Base-by-base conservation (phyloP, 2,329 filamentous ascomycete genomes). In the Epichloe hybrida region DNA sequence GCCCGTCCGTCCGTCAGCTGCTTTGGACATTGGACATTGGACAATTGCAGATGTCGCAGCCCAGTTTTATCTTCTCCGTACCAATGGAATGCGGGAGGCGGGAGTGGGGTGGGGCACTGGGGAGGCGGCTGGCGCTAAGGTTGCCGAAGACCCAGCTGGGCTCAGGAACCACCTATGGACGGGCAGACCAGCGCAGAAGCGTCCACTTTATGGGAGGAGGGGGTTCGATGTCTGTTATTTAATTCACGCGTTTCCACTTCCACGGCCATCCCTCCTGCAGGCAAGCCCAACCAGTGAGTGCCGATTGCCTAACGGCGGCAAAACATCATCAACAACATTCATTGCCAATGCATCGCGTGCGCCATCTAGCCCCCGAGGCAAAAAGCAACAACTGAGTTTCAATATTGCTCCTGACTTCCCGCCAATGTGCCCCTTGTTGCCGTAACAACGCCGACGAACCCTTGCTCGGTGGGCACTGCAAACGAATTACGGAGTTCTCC, bases 31-130 rank as follows among this genome's bases (percentile, higher is more conserved):
- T 23, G 21, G 23, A 27, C 23, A 35, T 4, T 35, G 13, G 6
- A 31, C n/a, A n/a, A n/a, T 17, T 20, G 38, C 38, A 13, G 38
- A 36, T 12, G 39, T 48, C 44, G 27, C 23, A 48, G 40, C 46
- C 50, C 36, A 40, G 17, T 48, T 38, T 34, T 48, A 23, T 21
- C 34, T 3, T 20, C 41, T 38, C 31, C 44, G 37, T 45, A 17
- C 36, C 41, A 40, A 45, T 51, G 52, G 49, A 50, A 53, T 51
- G 49, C 52, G 52, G 52, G 46, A 53, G 12, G 42, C 50, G 50
- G 46, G 46, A 49, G 41, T 4, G 21, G 27, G 38, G 23, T 2
- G 40, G 12, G 20, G 20, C 3, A 6, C 6, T 7, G 23, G 23
- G 23, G 5, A 12, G 20, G 20, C 13, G 40, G 20, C 42, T 43